Evolutionary conservation across 805 yeast species (phyloP).

Genomic region (Hanseniaspora valbyensis): DNA sequence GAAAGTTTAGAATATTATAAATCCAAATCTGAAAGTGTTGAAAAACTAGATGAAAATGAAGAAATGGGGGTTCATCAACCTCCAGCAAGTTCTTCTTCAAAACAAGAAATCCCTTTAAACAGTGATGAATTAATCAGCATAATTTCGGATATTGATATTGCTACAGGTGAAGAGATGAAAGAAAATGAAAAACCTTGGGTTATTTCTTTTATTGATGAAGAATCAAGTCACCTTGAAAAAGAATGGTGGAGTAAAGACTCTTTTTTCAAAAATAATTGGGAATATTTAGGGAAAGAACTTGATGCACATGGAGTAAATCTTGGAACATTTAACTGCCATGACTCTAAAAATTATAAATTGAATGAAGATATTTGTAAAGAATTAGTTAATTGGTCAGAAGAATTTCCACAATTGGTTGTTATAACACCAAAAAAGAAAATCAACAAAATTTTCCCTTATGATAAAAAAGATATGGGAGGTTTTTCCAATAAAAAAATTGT

Average conservation of each 20-base stretch:
- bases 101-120: conserved; percentile 23
- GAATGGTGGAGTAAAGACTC: conserved; percentile 2
- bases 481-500: conserved; percentile 24
- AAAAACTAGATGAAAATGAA: conserved; percentile 25
- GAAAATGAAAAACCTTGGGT: conserved; percentile 33
- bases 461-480: conserved; percentile 22
- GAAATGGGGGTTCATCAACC: not conserved
- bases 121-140: conserved; percentile 37
- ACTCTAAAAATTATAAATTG: not conserved
- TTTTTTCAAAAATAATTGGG: conserved; percentile 45
- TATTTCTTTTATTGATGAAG: conserved; percentile 1
- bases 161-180: not conserved
- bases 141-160: conserved; percentile 38
- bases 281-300: conserved; percentile 41
- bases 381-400: conserved; percentile 36
- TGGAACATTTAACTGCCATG: conserved; percentile 52
- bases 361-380: conserved; percentile 42
- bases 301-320: conserved; percentile 29
- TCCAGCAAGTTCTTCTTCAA: not conserved
- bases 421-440: conserved; percentile 39
- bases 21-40: conserved; percentile 22
- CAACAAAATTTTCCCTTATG: conserved; percentile 23
- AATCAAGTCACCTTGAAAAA: not conserved
- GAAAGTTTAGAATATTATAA: conserved; percentile 35
- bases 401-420: conserved; percentile 37